Evolutionary conservation across 305 asterid species (phyloP), one percentile per base, ranked within the genome.

Genomic region (Euphrasia arctica): DNA sequence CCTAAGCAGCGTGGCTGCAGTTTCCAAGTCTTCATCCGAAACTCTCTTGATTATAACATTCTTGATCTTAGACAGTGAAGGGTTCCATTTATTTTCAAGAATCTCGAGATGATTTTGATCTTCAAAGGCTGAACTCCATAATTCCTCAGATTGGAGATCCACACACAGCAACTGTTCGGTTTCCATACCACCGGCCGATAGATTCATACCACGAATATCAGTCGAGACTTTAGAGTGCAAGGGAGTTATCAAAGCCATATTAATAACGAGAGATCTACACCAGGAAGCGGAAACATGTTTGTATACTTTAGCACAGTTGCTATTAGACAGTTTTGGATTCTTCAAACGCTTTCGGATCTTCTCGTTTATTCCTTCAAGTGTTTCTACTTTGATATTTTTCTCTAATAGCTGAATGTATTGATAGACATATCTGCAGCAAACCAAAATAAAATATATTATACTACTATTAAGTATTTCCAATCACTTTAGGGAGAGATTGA

Each of bases 211-310:
- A 64, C 68, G 90, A 65, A 78, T 72, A 70, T 89, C 90, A 41
- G 90, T 80, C 14, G 91, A 74, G 68, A 69, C 78, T 71, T 92
- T 84, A 15, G 96, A 84, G 69, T 86, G 96, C 82, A 90, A 72
- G 31, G 99, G 99, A 41, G 96, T 93, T 58, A 90, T 76, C 69
- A 86, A 67, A 54, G 93, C 97, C 99, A 93, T 86, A 83, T 87
- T 88, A 48, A 93, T 85, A 65, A 93, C 99, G 34, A 93, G 97
- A 62, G 97, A 83, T 73, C 96, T 83, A 72, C 99, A 93, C 99
- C 99, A 93, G 76, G 99, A 96, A 69, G 92, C 83, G 54, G 95
- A 93, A 62, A 93, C 95, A 62, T 80, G 95, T 73, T 85, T 87
- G 62, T 88, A 87, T 63, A 90, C 88, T 82, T 80, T 88, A 39